Evolutionary conservation across 352 stramenopile species (phyloP).

Genomic region (Globisporangium cystogenes): DNA sequence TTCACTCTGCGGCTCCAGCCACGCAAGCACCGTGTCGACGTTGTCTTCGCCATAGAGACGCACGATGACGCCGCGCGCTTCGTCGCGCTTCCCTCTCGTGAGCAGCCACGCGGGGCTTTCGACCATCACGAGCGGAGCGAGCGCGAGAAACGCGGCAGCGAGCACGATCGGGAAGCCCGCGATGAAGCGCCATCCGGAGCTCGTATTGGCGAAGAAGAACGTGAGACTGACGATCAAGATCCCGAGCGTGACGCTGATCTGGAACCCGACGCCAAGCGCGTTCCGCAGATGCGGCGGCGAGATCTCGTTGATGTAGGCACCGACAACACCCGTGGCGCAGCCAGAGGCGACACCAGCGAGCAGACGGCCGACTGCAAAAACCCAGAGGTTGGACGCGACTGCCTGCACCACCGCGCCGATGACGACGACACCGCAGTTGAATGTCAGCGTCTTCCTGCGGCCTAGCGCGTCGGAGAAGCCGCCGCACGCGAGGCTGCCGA

Average conservation of each 20-base stretch:
- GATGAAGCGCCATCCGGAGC: constrained; percentile 35
- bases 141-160: constrained; percentile 17
- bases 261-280: constrained; percentile 25
- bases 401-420: constrained; percentile 23
- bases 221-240: constrained; percentile 37
- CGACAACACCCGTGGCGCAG: constrained; percentile 20
- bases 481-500: constrained; percentile 25
- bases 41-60: constrained; percentile 27
- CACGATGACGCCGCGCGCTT: constrained; percentile 20
- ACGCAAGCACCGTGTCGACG: constrained; percentile 18
- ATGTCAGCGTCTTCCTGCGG: constrained; percentile 20
- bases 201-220: constrained; percentile 55
- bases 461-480: constrained; percentile 25
- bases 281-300: constrained; percentile 30
- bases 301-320: constrained; percentile 45
- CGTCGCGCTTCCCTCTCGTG: constrained; percentile 20
- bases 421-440: constrained; percentile 33
- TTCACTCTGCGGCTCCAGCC: constrained; percentile 19
- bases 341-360: constrained; percentile 33
- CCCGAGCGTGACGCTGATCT: constrained; percentile 40
- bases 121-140: constrained; percentile 25
- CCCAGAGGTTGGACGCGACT: constrained; percentile 18
- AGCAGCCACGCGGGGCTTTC: constrained; percentile 36
- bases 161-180: constrained; percentile 30
- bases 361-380: constrained; percentile 33